Base-by-base conservation (phyloP, 2,329 filamentous ascomycete genomes). In the Bipolaris sorokiniana region DNA sequence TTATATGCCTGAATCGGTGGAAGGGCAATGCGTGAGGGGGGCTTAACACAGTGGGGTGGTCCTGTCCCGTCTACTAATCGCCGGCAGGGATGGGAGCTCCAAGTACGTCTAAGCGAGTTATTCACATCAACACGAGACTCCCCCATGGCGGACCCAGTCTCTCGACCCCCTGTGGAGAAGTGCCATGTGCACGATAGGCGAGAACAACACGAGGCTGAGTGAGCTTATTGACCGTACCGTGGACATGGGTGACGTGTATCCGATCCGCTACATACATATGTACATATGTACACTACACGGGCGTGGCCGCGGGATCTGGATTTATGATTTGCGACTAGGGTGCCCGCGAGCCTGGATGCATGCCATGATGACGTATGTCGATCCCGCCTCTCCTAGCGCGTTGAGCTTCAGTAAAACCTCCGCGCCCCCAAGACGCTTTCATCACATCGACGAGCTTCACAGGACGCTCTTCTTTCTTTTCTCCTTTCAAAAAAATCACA, bases 311-410 rank as follows among this genome's bases (percentile, higher is more conserved):
- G 49, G 50, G 56, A 58, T 48, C 52, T 59, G 44, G 53, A 38
- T 51, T 48, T 44, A 41, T 56, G 59, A 62, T 62, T 54, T 52
- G 56, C 45, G 37, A 49, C 56, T 60, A 47, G 59, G 51, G 46
- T 57, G 52, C 36, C 50, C 38, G 51, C 18, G 23, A 33, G 33
- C 50, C 40, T 33, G 48, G 50, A 36, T 53, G 47, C 16, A 48
- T 47, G 48, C 37, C 36, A 58, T 51, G 45, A 65, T 65, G 61
- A 65, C 63, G 63, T 64, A 56, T 28, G 50, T 48, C 44, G 61
- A 65, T 65, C 61, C 46, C 28, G 40, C 31, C 37, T 7, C 56
- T 51, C 47, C 61, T 65, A 65, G 63, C 63, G 61, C 53, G 22
- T 31, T 26, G 37, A 56, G 50, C 61, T 60, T 51, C 53, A 59